Evolutionary conservation across 345 rosid genomes (phyloP), one percentile per base, ranked within the genome.

Genomic region (Heritiera fomes): DNA sequence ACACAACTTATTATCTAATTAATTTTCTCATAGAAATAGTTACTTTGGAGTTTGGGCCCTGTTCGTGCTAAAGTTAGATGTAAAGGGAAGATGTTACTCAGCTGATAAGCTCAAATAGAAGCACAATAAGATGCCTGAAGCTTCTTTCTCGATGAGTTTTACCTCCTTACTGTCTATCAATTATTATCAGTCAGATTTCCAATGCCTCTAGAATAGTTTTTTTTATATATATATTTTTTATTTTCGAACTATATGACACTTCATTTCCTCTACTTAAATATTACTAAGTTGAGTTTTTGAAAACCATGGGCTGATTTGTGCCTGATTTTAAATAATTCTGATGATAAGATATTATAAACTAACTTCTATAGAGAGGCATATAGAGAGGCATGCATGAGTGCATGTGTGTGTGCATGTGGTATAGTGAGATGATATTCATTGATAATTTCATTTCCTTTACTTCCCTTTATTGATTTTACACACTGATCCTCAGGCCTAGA

Each of bases 291-390:
- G 46, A 45, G 15, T 61, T 61, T 67, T 50, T 47, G 28, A n/a
- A 50, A 52, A 76, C 20, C 71, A 52, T 18, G 60, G 61, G 38
- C 50, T 43, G 56, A 7, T 23, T 61, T 75, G 20, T 75, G 30
- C 46, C 67, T 50, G 55, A 50, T 50, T 50, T 6, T 61, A 12
- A 56, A 38, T 11, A 56, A 56, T 56, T 12, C 11, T 20, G 17
- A 73, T 56, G 40, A 71, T 52, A 32, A 71, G 75, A 50, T 64
- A 64, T 50, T 28, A 71, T 52, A 71, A 50, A 45, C 45, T 17
- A 43, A 32, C 28, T 32, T 52, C 15, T 71, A 32, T 8, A 8
- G 8, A 69, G 56, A 68, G 73, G 38, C 14, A 5, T 47, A 13
- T 52, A 60, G 76, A 38, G 34, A 10, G 56, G 41, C 76, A 75